Base-by-base conservation (phyloP, 768 basidiomycete species). In the Auriscalpium vulgare region DNA sequence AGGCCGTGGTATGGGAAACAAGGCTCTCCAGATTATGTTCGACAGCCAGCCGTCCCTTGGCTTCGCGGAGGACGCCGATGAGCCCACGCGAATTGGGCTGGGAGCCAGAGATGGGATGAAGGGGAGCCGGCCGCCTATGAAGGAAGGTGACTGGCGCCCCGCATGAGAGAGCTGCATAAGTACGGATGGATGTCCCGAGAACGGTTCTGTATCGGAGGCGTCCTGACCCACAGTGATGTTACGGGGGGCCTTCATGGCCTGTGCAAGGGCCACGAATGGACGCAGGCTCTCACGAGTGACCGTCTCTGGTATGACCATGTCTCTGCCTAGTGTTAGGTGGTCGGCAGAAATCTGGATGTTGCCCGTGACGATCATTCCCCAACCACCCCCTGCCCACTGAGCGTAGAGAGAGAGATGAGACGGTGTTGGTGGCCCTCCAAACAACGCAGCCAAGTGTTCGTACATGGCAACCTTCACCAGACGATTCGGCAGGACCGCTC, bases 311-410 rank as follows among this genome's bases (percentile, higher is more conserved):
- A 87, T 59, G n/a, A 82, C 68, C 8, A 89, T 71, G 64, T 92
- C 91, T 37, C 86, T 78, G 16, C 88, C 90, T 23, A 93, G 72
- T 4, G 81, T 72, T 3, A 92, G 73, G 65, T 93, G 91, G 1
- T 74, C 67, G 0, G 58, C 57, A 29, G 77, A 76, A 29, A 94
- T 81, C 63, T 88, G 87, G 4, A 91, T 78, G 60, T 94, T 94
- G 4, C 95, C 95, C 0, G 94, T 91, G 34, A 95, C 67, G 47
- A 95, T 72, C 78, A 97, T 90, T 0, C 91, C 95, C 91, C 91
- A 97, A 48, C 78, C 77, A 10, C 86, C 79, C 52, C 73, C 67
- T 1, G 83, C 81, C 93, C 94, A 97, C 62, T 74, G 72, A 0
- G 78, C 68, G 66, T 97, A 97, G 34, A 97, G 74, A 0, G 70